Evolutionary conservation across 441 rosid genomes (phyloP), one percentile per base, ranked within the genome.

Genomic region (Arabidopsis lyrata): DNA sequence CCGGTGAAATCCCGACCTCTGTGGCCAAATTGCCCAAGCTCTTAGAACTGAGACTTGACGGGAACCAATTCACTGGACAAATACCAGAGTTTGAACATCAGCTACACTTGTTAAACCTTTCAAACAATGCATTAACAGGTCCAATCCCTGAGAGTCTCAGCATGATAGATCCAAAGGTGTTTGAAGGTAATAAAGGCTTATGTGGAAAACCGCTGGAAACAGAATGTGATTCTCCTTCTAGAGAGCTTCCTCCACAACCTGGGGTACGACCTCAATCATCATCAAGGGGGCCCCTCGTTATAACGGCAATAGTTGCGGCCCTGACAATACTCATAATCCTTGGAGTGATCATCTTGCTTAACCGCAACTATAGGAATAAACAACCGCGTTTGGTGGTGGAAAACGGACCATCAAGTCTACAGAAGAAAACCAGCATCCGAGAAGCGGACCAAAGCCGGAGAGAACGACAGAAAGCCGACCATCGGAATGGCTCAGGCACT

Each of bases 161-260:
- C 9, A 74, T 38, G 16, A 45, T 81, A 71, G 69, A 79, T 71
- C 14, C 82, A 1, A 70, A 66, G 61, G 53, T 85, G 6, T 88
- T 86, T 74, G 66, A 84, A 89, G 98, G 90, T 68, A 91, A 91
- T 80, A 77, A 83, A 64, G 92, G 68, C 63, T 69, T 93, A 34
- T 88, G 96, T 54, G 92, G 93, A 57, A 49, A 65, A 18, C 94
- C 97, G 4, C 38, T 91, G 62, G 64, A 57, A 1, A 68, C 57
- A 2, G 15, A 49, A 13, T 92, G 97, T 29, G 63, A 57, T 35
- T 64, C 78, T 62, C 52, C 56, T 13, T 2, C 31, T 16, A 44
- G 39, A 47, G 57, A 63, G 38, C 52, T 53, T 35, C 64, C 73
- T 60, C 55, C 65, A 71, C 62, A 50, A 15, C 24, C 49, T 58